A percentile compares a stretch with the other conserved stretches of the same genome.
phyloP scores from a whole-genome alignment of 768 basidiomycete genomes.

The Phlebiopsis flavidoalba region DNA sequence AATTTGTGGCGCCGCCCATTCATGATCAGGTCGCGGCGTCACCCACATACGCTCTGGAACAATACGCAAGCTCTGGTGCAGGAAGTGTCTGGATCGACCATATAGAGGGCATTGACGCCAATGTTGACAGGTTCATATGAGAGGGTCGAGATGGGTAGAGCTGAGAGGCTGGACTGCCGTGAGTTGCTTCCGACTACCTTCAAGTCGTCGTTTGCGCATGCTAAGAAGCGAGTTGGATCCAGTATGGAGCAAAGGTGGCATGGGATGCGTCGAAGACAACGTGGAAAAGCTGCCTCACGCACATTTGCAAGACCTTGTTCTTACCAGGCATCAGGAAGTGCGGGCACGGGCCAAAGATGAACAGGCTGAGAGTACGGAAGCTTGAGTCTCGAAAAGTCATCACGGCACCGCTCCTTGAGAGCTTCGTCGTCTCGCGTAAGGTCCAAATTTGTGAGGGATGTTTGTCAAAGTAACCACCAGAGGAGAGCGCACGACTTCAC shows the following conservation, averaged over 20 bases:
- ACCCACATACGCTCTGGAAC: neutral
- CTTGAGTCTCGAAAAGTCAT: no score
- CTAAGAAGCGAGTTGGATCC: neutral
- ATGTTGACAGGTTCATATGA: neutral
- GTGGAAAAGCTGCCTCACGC: neutral
- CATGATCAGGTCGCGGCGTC: neutral
- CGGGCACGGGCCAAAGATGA: neutral
- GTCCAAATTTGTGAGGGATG: no score
- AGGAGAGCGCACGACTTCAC: no score
- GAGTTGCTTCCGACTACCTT: no score
- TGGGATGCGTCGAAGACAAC: neutral
- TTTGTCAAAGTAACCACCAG: no score
- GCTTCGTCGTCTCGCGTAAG: no score
- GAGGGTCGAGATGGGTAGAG: no score
- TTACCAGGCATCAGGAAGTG: neutral
- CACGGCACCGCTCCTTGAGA: no score
- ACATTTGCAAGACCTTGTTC: neutral
- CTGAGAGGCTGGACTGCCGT: no score
- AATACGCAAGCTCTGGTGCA: neutral
- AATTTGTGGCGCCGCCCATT: neutral
- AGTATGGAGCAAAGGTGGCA: neutral
- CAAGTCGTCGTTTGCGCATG: no score
- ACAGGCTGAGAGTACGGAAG: neutral
- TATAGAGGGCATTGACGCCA: neutral
- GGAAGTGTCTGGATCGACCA: neutral